Evolutionary conservation across 352 stramenopile genomes (phyloP), one percentile per base, ranked within the genome.

Genomic region (Phytophthora cryptogea): DNA sequence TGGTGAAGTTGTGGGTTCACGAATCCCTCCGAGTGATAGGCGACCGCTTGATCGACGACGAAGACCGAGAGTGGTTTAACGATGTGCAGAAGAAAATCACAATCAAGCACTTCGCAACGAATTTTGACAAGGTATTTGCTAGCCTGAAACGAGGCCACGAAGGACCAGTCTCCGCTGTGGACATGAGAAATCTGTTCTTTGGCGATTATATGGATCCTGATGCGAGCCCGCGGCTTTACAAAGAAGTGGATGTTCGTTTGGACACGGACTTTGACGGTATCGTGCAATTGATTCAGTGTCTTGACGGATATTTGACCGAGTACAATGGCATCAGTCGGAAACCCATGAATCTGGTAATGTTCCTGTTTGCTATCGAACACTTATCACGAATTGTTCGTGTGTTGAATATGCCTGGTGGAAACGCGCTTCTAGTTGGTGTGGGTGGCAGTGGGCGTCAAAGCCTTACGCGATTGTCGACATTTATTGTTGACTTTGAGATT

Each of bases 301-400:
- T 97, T 14, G 90, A 97, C 43, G 80, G 89, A 3, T 98, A 97
- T 41, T 61, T 98, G 31, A 76, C 70, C 46, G 92, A 98, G 54
- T 98, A 97, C 78, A 98, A 98, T 56, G 81, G 77, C 0, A 87
- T 97, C 35, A 96, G 82, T 35, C 95, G 95, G 48, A 97, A 96
- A 39, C 89, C 90, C 0, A 98, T 98, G 95, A 95, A 98, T 55
- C 65, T 98, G 4, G 95, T 98, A 5, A 97, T 98, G 90, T 98
- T 98, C 58, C 72, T 97, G 17, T 98, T 98, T 56, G 95, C 95
- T 6, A 97, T 98, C 43, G 92, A 98, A 59, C 95, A 98, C 53
- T 74, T 98, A 45, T 97, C 85, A 11, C 78, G 94, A 6, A 96
- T 98, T 54, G 74, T 90, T 8, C 88, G 95, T 16, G 87, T 98